Conservation (phyloP, 2,329 filamentous ascomycete species). For the Xylariaceae sp. region DNA sequence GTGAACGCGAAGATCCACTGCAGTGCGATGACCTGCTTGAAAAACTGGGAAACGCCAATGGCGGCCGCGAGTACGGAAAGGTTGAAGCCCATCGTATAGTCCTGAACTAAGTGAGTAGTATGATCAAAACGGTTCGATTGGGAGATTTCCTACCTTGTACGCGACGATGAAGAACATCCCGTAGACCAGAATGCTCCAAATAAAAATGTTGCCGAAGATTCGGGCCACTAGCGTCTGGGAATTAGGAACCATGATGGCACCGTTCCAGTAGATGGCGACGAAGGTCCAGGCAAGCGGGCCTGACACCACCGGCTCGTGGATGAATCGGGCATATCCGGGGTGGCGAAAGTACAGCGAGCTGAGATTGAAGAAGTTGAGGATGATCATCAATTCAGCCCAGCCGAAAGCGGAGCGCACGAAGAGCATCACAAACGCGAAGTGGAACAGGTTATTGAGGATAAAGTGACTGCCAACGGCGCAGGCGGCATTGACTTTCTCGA, state of each 20-base stretch:
- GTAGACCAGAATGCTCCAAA: slow-evolving; percentile 77
- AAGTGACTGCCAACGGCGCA: slow-evolving; percentile 79
- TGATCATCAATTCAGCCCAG: slow-evolving; percentile 69
- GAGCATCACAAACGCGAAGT: slow-evolving; percentile 77
- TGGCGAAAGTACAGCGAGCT: slow-evolving; percentile 76
- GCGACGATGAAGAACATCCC: slow-evolving; percentile 70
- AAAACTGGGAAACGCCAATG: slow-evolving; percentile 73
- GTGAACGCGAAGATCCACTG: slow-evolving; percentile 92
- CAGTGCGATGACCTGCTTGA: slow-evolving; percentile 66
- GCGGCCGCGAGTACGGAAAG: slow-evolving; percentile 69
- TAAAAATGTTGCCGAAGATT: slow-evolving; percentile 79
- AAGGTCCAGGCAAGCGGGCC: slow-evolving; percentile 83
- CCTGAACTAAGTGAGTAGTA: slow-evolving; percentile 36
- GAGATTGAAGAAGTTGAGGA: slow-evolving; percentile 81
- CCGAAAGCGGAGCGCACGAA: slow-evolving; percentile 74
- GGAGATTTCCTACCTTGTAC: slow-evolving; percentile 56
- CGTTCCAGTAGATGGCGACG: slow-evolving; percentile 83
- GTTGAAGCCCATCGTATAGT: slow-evolving; percentile 74
- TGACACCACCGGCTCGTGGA: slow-evolving; percentile 71
- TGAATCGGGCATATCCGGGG: slow-evolving; percentile 63
- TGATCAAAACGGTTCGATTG: slow-evolving; percentile 1
- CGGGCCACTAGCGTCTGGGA: slow-evolving; percentile 63
- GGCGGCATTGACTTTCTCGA: slow-evolving; percentile 61
- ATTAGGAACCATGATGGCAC: slow-evolving; percentile 73
- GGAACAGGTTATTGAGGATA: slow-evolving; percentile 78